Evolutionary conservation across 257 asterid genomes (phyloP).

Genomic region (Ligustrum vulgare): DNA sequence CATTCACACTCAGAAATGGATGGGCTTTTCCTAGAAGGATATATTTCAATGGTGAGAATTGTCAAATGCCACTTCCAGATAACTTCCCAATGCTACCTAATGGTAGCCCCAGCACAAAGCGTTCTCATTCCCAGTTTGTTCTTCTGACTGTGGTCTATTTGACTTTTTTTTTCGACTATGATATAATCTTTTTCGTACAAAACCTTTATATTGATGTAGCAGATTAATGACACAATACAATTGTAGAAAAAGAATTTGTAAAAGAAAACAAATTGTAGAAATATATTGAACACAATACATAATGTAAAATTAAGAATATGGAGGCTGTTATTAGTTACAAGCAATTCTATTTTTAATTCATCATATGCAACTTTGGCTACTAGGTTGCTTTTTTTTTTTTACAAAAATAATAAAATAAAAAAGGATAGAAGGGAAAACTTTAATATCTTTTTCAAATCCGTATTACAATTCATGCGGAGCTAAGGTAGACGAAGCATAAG

Average conservation of each 20-base stretch:
- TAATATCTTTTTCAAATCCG: no score
- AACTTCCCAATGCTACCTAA: slow-evolving; percentile 63
- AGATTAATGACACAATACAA: not conserved
- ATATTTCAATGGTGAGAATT: slow-evolving; percentile 70
- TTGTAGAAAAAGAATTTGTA: not conserved
- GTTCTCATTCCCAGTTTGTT: not conserved
- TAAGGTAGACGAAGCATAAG: no score
- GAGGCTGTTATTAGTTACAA: no score
- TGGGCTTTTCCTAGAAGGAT: slow-evolving; percentile 75
- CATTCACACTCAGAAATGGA: slow-evolving; percentile 62
- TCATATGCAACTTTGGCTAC: not conserved
- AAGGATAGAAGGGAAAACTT: no score
- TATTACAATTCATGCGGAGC: no score
- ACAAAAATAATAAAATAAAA: no score
- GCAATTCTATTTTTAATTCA: not conserved
- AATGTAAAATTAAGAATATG: no score
- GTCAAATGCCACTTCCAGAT: slow-evolving; percentile 73
- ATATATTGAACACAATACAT: no score
- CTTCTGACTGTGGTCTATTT: slow-evolving; percentile 29
- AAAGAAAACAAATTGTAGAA: not conserved
- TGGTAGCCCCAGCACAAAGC: slow-evolving; percentile 25
- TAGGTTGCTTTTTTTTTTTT: no score
- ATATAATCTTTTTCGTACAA: not conserved
- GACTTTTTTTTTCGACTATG: slow-evolving; percentile 21
- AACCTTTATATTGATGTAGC: not conserved